Evolutionary conservation across 2,329 filamentous ascomycete species (phyloP), one percentile per base, ranked within the genome.

Genomic region (Pseudocercospora fuligena): DNA sequence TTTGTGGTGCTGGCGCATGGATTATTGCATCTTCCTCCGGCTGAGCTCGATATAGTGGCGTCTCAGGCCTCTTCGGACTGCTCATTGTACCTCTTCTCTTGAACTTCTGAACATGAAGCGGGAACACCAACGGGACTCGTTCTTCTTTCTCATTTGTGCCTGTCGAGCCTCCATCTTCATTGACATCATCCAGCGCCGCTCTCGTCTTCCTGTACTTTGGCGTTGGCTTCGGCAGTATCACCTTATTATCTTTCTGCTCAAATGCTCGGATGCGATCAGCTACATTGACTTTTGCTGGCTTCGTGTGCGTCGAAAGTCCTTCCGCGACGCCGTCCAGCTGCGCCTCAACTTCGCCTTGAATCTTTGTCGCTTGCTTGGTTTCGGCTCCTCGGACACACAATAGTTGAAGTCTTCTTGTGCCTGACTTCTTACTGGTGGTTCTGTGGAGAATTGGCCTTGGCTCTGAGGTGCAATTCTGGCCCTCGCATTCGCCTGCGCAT

Each of bases 101-200:
- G 46, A 76, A 76, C 5, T 68, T 71, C 27, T 68, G 70, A 23
- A 75, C 65, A 53, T 74, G 75, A 33, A 76, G 58, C 1, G 75
- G 75, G 58, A 73, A 76, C 11, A 76, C 69, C 9, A 73, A 46
- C 11, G 73, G 72, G 23, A 66, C 56, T 7, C 31, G 57, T 40
- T 64, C 61, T 43, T 63, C 63, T 2, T 4, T 46, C 16, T 16
- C 46, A 57, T 40, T 51, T n/a, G 21, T 21, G 19, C 21, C 59
- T 19, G 31, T 23, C 8, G 25, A 46, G 9, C 27, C 47, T 6
- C 43, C 12, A 40, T 46, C 43, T 25, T 16, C 60, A 25, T 61
- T 21, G 14, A 27, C 63, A 25, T 54, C 59, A 46, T 54, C 59
- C 23, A 49, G 51, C 59, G 36, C 54, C 14, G 58, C 58, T 56